Evolutionary conservation across 2,329 filamentous ascomycete species (phyloP).

Genomic region (Clonostachys sp.): DNA sequence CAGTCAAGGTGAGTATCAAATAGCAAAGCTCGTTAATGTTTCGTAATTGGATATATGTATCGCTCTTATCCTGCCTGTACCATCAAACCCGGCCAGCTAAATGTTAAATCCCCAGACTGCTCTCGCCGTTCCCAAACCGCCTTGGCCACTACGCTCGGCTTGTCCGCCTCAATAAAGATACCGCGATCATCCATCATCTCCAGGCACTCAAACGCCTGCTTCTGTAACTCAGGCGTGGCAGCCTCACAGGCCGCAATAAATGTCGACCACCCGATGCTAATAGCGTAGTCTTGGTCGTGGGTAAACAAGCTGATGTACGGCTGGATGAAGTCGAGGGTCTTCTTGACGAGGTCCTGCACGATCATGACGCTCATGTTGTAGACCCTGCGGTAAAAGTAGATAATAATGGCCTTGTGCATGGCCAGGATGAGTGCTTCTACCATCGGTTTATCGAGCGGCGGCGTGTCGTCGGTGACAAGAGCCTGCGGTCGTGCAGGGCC

Average conservation of each 20-base stretch:
- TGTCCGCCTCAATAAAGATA: slow-evolving; percentile 14
- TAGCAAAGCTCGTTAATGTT: too few species aligned
- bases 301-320: slow-evolving; percentile 21
- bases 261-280: slow-evolving; percentile 33
- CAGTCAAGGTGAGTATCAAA: too few species aligned
- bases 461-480: slow-evolving; percentile 1
- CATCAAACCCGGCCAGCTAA: slow-evolving; percentile 15
- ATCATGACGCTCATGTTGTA: not conserved
- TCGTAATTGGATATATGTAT: not conserved
- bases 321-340: slow-evolving; percentile 22
- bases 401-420: slow-evolving; percentile 6
- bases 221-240: slow-evolving; percentile 23
- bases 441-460: not conserved
- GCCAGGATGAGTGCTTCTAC: slow-evolving; percentile 29
- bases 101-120: slow-evolving; percentile 18
- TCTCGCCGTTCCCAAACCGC: slow-evolving; percentile 19
- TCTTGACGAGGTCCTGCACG: not conserved
- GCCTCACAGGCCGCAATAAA: slow-evolving; percentile 38
- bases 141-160: slow-evolving; percentile 15
- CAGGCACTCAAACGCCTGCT: slow-evolving; percentile 13
- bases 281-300: slow-evolving; percentile 26
- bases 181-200: slow-evolving; percentile 16
- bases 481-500: not conserved
- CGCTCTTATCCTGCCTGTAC: slow-evolving; percentile 5
- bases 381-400: not conserved